Conservation (phyloP, 2,329 filamentous ascomycete species). For the Cryphonectria radicalis region DNA sequence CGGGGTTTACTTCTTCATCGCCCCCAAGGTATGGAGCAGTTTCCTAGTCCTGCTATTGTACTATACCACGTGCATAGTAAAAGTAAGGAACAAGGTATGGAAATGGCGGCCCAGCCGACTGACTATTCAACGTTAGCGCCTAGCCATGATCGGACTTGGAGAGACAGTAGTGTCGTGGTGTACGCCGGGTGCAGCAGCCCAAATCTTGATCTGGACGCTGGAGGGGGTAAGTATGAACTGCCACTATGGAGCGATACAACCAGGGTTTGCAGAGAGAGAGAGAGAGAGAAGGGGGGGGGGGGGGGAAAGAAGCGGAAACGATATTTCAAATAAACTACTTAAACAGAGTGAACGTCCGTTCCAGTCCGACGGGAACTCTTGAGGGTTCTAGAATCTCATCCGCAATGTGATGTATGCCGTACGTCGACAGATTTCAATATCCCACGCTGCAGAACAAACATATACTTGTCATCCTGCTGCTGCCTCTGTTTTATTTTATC, state of each 20-base stretch:
- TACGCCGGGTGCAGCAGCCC: neutral
- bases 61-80: neutral
- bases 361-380: neutral
- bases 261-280: neutral
- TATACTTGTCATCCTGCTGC: neutral
- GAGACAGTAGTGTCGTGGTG: neutral
- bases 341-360: neutral
- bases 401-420: neutral
- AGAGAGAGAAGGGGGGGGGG: no score
- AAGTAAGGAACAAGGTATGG: neutral
- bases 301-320: neutral
- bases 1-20: neutral
- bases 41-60: neutral
- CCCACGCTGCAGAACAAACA: slow-evolving; percentile 4
- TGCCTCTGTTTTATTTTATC: slow-evolving; percentile 20
- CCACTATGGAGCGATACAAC: neutral
- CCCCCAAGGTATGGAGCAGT: neutral
- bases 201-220: neutral
- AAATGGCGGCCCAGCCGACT: neutral
- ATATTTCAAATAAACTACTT: neutral
- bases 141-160: neutral
- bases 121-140: neutral
- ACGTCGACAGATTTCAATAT: neutral
- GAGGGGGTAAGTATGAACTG: neutral
- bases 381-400: neutral